A percentile compares a stretch with the other conserved stretches of the same genome.
phyloP scores from a whole-genome alignment of 2,329 filamentous ascomycete species.

The Orbilia javanica region DNA sequence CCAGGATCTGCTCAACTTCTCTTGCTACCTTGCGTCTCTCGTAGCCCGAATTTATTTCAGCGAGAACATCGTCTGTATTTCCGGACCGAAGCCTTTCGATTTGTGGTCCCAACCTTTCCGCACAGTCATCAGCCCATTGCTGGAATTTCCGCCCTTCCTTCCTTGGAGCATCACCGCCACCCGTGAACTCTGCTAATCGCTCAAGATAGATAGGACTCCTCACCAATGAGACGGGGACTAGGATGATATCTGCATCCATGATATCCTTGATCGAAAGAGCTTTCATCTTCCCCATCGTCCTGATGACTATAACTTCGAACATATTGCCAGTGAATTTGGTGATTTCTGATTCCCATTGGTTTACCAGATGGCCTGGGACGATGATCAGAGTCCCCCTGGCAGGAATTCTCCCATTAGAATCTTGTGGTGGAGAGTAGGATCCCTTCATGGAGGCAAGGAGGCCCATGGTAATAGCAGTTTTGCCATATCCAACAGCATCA shows the following conservation, averaged over 20 bases:
- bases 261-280: slow-evolving; percentile 67
- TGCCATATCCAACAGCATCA: slow-evolving; percentile 76
- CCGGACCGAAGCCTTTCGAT: slow-evolving; percentile 63
- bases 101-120: slow-evolving; percentile 66
- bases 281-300: slow-evolving; percentile 65
- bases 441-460: slow-evolving; percentile 69
- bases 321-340: slow-evolving; percentile 67
- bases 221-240: slow-evolving; percentile 70
- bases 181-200: slow-evolving; percentile 69
- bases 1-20: neutral
- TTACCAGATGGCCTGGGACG: slow-evolving; percentile 70
- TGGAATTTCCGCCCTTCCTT: slow-evolving; percentile 69
- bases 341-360: slow-evolving; percentile 73
- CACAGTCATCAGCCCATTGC: slow-evolving; percentile 70
- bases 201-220: slow-evolving; percentile 68
- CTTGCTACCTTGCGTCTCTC: slow-evolving; percentile 11
- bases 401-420: slow-evolving; percentile 62
- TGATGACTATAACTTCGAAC: slow-evolving; percentile 68
- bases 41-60: slow-evolving; percentile 26
- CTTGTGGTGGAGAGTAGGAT: slow-evolving; percentile 49
- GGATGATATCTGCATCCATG: slow-evolving; percentile 69
- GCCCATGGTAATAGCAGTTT: slow-evolving; percentile 73
- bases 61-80: neutral
- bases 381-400: slow-evolving; percentile 73
- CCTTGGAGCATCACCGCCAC: slow-evolving; percentile 64